Percentiles rank a stretch among this genome's conserved stretches.
Conservation (phyloP, 2,329 filamentous ascomycete genomes). For the Coleophoma eucalyptorum region DNA sequence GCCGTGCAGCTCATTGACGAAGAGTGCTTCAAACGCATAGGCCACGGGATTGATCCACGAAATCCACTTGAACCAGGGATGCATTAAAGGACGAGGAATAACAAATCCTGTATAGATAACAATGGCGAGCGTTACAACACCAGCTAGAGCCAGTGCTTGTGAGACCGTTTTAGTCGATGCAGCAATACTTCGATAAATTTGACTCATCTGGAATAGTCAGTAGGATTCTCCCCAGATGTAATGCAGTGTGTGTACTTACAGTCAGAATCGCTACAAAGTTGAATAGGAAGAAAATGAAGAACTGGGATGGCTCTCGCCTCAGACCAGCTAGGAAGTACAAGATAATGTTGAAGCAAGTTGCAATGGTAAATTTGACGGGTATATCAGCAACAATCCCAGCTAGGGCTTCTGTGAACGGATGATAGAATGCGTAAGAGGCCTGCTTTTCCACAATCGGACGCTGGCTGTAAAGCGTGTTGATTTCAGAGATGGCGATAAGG, state of each 20-base stretch:
- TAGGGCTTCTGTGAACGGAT: slow-evolving; percentile 83
- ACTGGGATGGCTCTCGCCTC: slow-evolving; percentile 58
- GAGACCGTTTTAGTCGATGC: slow-evolving; percentile 68
- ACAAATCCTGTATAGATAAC: slow-evolving; percentile 35
- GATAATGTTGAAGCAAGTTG: slow-evolving; percentile 73
- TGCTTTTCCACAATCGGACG: slow-evolving; percentile 93
- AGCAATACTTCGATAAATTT: slow-evolving; percentile 67
- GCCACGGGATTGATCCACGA: slow-evolving; percentile 59
- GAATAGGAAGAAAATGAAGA: slow-evolving; percentile 70
- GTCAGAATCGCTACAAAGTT: slow-evolving; percentile 45
- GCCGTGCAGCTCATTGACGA: slow-evolving; percentile 83
- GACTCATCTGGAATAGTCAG: slow-evolving; percentile 68
- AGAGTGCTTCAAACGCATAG: slow-evolving; percentile 76
- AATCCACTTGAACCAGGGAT: slow-evolving; percentile 78
- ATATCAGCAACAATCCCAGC: slow-evolving; percentile 84
- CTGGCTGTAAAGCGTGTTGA: slow-evolving; percentile 76
- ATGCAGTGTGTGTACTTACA: slow-evolving; percentile 48
- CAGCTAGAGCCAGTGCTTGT: slow-evolving; percentile 59
- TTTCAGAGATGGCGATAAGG: slow-evolving; percentile 59
- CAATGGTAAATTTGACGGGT: slow-evolving; percentile 75
- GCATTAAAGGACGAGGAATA: slow-evolving; percentile 53
- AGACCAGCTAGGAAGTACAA: slow-evolving; percentile 88
- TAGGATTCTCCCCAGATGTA: slow-evolving; percentile 63
- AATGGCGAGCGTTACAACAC: slow-evolving; percentile 38
- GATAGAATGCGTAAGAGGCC: slow-evolving; percentile 80